Evolutionary conservation across 495 filamentous ascomycete genomes (phyloP), one percentile per base, ranked within the genome.

Genomic region (Aspergillus saccharolyticus): DNA sequence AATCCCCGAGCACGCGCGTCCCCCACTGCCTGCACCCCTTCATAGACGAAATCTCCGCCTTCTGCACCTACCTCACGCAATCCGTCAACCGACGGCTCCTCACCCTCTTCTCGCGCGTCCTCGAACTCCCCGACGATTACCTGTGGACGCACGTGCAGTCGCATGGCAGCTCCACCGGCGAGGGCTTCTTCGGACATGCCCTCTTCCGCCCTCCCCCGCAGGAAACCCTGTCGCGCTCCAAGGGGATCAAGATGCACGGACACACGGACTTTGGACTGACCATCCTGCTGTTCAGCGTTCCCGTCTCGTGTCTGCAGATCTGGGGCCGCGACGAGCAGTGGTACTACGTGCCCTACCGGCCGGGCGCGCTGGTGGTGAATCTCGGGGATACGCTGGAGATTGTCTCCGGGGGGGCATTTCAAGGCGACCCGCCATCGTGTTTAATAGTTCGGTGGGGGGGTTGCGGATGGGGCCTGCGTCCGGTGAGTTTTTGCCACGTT

Each of bases 181-280:
- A 78, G 47, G 75, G 75, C 24, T 78, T 76, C 60, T 78, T 78
- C 68, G 68, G 75, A 0, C 75, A 78, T 50, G 75, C 75, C 1
- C 66, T 78, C 1, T 78, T 78, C 66, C 63, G 68, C 0, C 75
- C 75, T 3, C 67, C 76, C 1, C 60, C 72, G 58, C 71, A 71
- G 52, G 56, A 74, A 48, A 71, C 66, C 8, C 50, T 57, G 68
- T 69, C 42, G 66, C 71, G 44, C n/a, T 70, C 68, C 43, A 74
- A 74, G 44, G 74, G 71, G 19, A 67, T 78, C 2, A 66, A 73
- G 17, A 76, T 78, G 74, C 68, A 76, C 52, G 74, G 74, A 5
- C 76, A 79, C 60, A 74, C 74, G 0, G 75, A 79, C 55, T 77
- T 72, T 47, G 76, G 76, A 0, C 48, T 70, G 15, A 77, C 71